A percentile compares a stretch with the other conserved stretches of the same genome.
phyloP scores from a whole-genome alignment of 768 basidiomycete species.

The Lentinula lateritia region DNA sequence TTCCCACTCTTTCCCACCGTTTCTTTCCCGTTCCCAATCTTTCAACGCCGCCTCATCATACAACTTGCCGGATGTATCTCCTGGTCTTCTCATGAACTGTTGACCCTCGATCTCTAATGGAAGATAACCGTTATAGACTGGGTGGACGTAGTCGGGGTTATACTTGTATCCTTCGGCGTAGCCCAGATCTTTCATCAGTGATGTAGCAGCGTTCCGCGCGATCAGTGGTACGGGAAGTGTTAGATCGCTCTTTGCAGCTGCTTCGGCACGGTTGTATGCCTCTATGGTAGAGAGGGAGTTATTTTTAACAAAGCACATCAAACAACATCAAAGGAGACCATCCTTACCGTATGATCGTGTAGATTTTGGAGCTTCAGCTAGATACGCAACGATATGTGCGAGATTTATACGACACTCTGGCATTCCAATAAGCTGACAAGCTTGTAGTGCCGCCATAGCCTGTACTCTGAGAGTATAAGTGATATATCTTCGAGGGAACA shows the following conservation, averaged over 20 bases:
- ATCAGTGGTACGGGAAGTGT: slow-evolving; percentile 61
- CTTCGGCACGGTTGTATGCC: slow-evolving; percentile 68
- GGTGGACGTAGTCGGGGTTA: slow-evolving; percentile 61
- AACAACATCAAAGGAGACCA: too few relatives aligned
- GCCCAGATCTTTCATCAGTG: slow-evolving; percentile 62
- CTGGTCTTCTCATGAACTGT: slow-evolving; percentile 38
- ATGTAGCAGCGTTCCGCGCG: slow-evolving; percentile 75
- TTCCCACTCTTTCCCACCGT: slow-evolving; percentile 43
- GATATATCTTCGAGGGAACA: neutral
- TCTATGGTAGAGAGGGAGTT: slow-evolving; percentile 18
- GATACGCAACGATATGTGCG: slow-evolving; percentile 71
- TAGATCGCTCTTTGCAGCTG: slow-evolving; percentile 46
- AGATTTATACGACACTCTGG: slow-evolving; percentile 77
- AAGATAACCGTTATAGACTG: slow-evolving; percentile 59
- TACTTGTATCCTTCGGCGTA: slow-evolving; percentile 63
- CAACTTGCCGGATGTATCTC: slow-evolving; percentile 36
- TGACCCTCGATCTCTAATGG: slow-evolving; percentile 41
- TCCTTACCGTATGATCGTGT: slow-evolving; percentile 54
- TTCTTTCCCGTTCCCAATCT: slow-evolving; percentile 50
- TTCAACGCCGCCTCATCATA: slow-evolving; percentile 59
- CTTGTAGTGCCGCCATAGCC: slow-evolving; percentile 59
- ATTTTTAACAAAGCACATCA: neutral
- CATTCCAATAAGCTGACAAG: slow-evolving; percentile 72
- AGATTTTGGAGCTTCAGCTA: slow-evolving; percentile 79
- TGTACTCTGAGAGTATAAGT: slow-evolving; percentile 16